Evolutionary conservation across 2,329 filamentous ascomycete species (phyloP).

Genomic region (Penicillium janthinellum): DNA sequence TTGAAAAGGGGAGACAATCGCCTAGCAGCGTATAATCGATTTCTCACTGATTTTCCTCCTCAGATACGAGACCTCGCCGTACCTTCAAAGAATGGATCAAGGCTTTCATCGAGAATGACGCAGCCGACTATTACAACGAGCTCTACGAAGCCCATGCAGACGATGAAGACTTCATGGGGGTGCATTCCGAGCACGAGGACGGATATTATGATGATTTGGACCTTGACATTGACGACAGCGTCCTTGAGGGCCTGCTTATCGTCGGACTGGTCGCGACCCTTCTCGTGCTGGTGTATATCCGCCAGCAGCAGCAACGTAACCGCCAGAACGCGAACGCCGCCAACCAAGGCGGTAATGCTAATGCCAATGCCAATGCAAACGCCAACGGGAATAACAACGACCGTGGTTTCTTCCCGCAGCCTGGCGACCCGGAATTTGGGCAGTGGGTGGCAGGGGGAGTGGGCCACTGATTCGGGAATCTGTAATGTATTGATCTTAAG

Average conservation of each 20-base stretch:
- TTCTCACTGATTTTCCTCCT: conserved; percentile 19
- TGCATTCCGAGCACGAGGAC: conserved; percentile 45
- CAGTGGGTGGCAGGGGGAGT: conserved; percentile 70
- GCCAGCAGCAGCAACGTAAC: conserved; percentile 50
- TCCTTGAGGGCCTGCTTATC: conserved; percentile 84
- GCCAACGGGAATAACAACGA: conserved; percentile 38
- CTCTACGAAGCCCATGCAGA: conserved; percentile 45
- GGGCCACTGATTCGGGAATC: conserved; percentile 46
- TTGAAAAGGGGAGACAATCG: conserved; percentile 21
- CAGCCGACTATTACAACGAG: conserved; percentile 66
- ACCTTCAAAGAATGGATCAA: conserved; percentile 83
- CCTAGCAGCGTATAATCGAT: conserved; percentile 21
- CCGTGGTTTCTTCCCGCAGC: conserved; percentile 64
- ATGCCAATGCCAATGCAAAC: conserved; percentile 31
- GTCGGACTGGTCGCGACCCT: conserved; percentile 74
- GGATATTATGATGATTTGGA: conserved; percentile 63
- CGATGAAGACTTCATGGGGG: conserved; percentile 34
- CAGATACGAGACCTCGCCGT: conserved; percentile 71
- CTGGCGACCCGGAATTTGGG: conserved; percentile 67
- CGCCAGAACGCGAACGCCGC: conserved; percentile 39
- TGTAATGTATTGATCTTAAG: conserved; percentile 14
- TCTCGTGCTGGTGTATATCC: conserved; percentile 76
- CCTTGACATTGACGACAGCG: conserved; percentile 70
- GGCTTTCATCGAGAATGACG: conserved; percentile 76
- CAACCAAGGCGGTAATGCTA: conserved; percentile 23